phyloP scores from a whole-genome alignment of 2,329 filamentous ascomycete genomes.

The Clonostachys rhizophaga region DNA sequence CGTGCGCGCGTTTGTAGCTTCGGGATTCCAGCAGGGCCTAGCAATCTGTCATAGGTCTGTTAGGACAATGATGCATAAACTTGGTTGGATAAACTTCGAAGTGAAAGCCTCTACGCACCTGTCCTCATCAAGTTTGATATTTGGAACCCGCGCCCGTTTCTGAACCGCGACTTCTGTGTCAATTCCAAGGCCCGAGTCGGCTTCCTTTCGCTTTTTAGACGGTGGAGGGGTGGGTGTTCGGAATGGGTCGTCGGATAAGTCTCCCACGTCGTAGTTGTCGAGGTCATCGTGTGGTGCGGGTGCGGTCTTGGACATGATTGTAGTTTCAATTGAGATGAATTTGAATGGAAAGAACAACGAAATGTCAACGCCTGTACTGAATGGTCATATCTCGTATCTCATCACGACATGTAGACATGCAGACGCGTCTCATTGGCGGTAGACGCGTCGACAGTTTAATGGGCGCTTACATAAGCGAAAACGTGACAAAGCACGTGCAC shows the following conservation, averaged over 20 bases:
- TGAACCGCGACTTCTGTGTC: constrained; percentile 82
- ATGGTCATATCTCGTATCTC: too few species aligned
- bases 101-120: constrained; percentile 38
- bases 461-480: too few species aligned
- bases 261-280: constrained; percentile 70
- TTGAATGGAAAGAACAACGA: too few species aligned
- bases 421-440: too few species aligned
- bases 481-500: too few species aligned
- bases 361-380: too few species aligned
- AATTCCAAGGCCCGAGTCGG: constrained; percentile 61
- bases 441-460: too few species aligned
- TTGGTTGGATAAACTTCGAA: neutral
- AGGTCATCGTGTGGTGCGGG: constrained; percentile 51
- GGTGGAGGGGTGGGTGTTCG: constrained; percentile 35
- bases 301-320: neutral
- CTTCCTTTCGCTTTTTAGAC: constrained; percentile 42
- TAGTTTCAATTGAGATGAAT: too few species aligned
- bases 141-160: constrained; percentile 66
- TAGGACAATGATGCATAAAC: too few species aligned
- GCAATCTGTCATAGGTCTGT: constrained; percentile 49
- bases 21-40: constrained; percentile 79
- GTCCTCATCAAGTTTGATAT: constrained; percentile 82
- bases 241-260: constrained; percentile 42
- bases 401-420: too few species aligned
- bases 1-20: constrained; percentile 64